These are phyloP conservation scores for Fusarium sp. DNA, from an alignment of 2,329 filamentous ascomycete species.

Conservation along the genomic window DNA sequence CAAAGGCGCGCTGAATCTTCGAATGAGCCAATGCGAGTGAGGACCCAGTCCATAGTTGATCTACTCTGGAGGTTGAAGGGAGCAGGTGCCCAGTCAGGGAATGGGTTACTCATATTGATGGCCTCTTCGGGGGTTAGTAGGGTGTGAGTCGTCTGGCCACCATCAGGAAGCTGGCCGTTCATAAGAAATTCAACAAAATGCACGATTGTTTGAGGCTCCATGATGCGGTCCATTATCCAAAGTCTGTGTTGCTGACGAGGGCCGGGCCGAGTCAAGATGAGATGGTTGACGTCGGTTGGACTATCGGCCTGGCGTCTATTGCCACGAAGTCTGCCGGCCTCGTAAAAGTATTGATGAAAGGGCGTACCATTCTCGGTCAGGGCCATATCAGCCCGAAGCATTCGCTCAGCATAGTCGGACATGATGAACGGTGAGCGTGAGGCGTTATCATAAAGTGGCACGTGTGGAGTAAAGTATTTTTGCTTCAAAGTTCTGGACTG, in stretches of 20 bases:
- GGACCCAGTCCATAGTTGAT: constrained; percentile 21
- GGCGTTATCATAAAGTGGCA: not conserved
- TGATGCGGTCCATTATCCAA: constrained; percentile 41
- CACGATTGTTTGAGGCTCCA: constrained; percentile 41
- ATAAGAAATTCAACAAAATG: constrained; percentile 38
- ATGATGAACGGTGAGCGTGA: not conserved
- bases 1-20: constrained; percentile 36
- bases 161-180: constrained; percentile 21
- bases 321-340: not conserved
- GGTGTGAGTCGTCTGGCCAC: constrained; percentile 9
- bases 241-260: constrained; percentile 8
- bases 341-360: not conserved
- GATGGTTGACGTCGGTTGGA: not conserved
- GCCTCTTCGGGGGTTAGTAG: constrained; percentile 16
- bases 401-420: not conserved
- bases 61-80: constrained; percentile 20
- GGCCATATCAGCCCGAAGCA: constrained; percentile 22
- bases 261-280: not conserved
- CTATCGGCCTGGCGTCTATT: constrained; percentile 15
- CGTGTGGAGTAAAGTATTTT: not conserved
- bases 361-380: constrained; percentile 15
- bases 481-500: fast-evolving
- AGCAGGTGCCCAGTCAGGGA: constrained; percentile 43
- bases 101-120: constrained; percentile 20
- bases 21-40: constrained; percentile 34